These are phyloP conservation scores for Brettanomyces bruxellensis DNA, from an alignment of 805 yeast genomes.

Conservation along the genomic window DNA sequence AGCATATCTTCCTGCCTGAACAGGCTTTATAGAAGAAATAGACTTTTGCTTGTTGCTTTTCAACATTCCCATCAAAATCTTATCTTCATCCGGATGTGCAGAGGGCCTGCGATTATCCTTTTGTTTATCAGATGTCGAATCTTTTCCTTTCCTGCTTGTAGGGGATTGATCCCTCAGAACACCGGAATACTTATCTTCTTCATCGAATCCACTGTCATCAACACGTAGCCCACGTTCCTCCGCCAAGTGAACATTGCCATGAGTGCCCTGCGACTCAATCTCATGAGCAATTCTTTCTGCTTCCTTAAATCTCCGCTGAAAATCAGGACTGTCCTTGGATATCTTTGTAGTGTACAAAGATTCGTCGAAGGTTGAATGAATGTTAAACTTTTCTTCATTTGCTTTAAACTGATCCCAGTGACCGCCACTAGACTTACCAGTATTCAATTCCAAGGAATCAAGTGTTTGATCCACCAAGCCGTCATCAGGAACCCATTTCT, in stretches of 20 bases:
- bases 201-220: slow-evolving; percentile 85
- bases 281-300: slow-evolving; percentile 81
- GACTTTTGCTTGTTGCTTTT: not conserved
- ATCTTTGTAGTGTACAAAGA: slow-evolving; percentile 76
- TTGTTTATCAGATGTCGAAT: not conserved
- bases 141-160: slow-evolving; percentile 13
- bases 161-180: slow-evolving; percentile 51
- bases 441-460: slow-evolving; percentile 8
- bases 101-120: not conserved
- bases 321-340: slow-evolving; percentile 66
- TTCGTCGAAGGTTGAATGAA: slow-evolving; percentile 78
- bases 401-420: slow-evolving; percentile 92
- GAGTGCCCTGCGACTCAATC: slow-evolving; percentile 56
- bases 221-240: slow-evolving; percentile 79
- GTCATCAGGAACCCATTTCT: slow-evolving; percentile 77
- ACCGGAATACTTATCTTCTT: slow-evolving; percentile 94
- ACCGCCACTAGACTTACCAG: slow-evolving; percentile 7
- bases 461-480: slow-evolving; percentile 11
- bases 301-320: slow-evolving; percentile 46
- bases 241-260: slow-evolving; percentile 72
- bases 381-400: slow-evolving; percentile 85
- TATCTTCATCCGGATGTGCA: not conserved
- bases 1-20: slow-evolving; percentile 34
- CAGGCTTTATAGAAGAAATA: slow-evolving; percentile 12
- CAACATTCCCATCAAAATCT: slow-evolving; percentile 2